Conservation (phyloP, 1,284 basidiomycete species). For the Ceratobasidium papillatum region DNA sequence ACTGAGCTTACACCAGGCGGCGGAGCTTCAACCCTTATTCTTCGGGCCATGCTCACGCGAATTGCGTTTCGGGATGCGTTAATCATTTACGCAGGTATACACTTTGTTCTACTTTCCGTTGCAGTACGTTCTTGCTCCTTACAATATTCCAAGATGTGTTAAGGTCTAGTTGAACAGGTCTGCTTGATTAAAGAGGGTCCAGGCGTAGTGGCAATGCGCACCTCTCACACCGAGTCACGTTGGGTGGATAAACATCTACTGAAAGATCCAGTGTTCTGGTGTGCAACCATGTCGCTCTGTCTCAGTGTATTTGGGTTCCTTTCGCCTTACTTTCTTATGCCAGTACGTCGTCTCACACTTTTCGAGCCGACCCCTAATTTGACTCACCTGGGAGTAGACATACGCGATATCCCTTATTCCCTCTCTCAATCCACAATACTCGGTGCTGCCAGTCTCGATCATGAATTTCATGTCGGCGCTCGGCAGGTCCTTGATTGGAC, state of each 20-base stretch:
- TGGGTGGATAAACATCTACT: slow-evolving; percentile 44
- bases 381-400: slow-evolving; percentile 34
- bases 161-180: slow-evolving; percentile 37
- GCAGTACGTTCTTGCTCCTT: slow-evolving; percentile 4
- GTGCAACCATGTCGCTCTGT: slow-evolving; percentile 35
- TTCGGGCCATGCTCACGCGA: slow-evolving; percentile 44
- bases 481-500: slow-evolving; percentile 45
- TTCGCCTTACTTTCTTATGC: slow-evolving; percentile 39
- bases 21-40: slow-evolving; percentile 45
- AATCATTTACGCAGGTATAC: slow-evolving; percentile 44
- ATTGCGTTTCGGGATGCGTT: slow-evolving; percentile 45
- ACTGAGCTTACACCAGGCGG: slow-evolving; percentile 46
- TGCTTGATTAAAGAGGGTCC: slow-evolving; percentile 27
- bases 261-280: slow-evolving; percentile 44
- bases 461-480: slow-evolving; percentile 46
- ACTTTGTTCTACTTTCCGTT: slow-evolving; percentile 41
- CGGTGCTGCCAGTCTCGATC: slow-evolving; percentile 45
- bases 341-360: slow-evolving; percentile 13
- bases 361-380: not conserved
- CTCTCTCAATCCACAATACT: slow-evolving; percentile 38
- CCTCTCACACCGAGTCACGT: not conserved
- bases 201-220: not conserved
- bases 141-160: not conserved
- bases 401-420: slow-evolving; percentile 44
- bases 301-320: slow-evolving; percentile 40